Evolutionary conservation across 371 early-diverging fungal genomes (phyloP).

Genomic region (Encephalitozoon romaleae): DNA sequence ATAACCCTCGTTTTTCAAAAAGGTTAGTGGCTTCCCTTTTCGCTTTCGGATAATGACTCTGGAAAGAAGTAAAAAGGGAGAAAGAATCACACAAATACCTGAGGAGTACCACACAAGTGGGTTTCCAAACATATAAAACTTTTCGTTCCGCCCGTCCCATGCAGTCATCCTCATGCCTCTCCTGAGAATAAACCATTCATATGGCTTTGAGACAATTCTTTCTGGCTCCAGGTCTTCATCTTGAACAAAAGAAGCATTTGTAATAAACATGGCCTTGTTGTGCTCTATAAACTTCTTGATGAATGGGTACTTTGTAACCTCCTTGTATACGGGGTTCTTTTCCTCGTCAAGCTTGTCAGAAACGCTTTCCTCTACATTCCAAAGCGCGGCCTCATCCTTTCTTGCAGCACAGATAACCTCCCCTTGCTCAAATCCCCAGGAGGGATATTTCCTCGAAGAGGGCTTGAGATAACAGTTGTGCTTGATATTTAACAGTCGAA

Average conservation of each 20-base stretch:
- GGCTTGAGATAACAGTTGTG: conserved; percentile 74
- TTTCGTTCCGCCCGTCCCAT: conserved; percentile 77
- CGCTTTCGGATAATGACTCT: conserved; percentile 23
- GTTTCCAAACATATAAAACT: conserved; percentile 87
- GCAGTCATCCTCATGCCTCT: conserved; percentile 88
- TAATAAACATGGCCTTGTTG: conserved; percentile 88
- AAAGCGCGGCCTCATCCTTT: conserved; percentile 66
- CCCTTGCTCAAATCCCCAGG: conserved; percentile 93
- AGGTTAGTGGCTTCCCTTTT: conserved; percentile 14
- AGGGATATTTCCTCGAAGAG: conserved; percentile 72
- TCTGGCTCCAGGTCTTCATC: conserved; percentile 84
- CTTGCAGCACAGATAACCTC: conserved; percentile 78
- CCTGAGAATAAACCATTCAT: conserved; percentile 80
- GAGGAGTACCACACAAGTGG: conserved; percentile 86
- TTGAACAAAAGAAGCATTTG: conserved; percentile 88
- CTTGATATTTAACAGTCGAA: conserved; percentile 71
- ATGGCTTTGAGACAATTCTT: conserved; percentile 72
- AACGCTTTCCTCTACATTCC: conserved; percentile 85
- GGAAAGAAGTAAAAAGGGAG: conserved; percentile 22
- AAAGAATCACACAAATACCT: conserved; percentile 64
- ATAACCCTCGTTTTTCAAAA: background rate
- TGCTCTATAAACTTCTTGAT: conserved; percentile 76
- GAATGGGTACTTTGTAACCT: conserved; percentile 64
- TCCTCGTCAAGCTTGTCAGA: conserved; percentile 40
- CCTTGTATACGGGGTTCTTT: conserved; percentile 31